Evolutionary conservation across 2,329 filamentous ascomycete genomes (phyloP).

Genomic region (Alternaria metachromatica): DNA sequence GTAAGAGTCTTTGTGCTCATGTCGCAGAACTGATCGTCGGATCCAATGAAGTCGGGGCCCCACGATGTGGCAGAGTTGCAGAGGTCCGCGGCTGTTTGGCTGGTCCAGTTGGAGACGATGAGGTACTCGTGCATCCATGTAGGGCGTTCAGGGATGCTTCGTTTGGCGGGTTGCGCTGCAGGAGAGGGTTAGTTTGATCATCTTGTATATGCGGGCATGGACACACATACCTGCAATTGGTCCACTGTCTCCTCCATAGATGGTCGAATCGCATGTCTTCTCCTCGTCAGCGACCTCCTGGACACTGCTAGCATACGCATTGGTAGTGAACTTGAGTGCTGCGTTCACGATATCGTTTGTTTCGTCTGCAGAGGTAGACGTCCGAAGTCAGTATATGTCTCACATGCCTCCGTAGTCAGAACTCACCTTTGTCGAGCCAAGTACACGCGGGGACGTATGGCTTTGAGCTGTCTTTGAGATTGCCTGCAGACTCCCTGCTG

Average conservation of each 20-base stretch:
- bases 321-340: constrained; percentile 10
- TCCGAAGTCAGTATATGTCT: too few relatives aligned
- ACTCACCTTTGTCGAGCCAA: constrained; percentile 12
- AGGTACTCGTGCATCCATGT: neutral
- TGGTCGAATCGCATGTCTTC: constrained; percentile 2
- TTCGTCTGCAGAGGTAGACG: constrained; percentile 6
- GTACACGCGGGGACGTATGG: constrained; percentile 15
- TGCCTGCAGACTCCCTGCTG: constrained; percentile 4
- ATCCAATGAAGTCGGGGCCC: neutral
- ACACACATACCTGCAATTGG: neutral
- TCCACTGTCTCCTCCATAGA: constrained; percentile 6
- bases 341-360: constrained; percentile 9
- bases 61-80: neutral
- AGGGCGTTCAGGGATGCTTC: neutral
- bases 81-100: neutral
- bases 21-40: neutral
- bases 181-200: too few relatives aligned
- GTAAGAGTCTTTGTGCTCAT: neutral
- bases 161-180: neutral
- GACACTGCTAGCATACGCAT: constrained; percentile 13
- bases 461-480: neutral
- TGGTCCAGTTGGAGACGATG: neutral
- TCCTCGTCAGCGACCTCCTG: constrained; percentile 1
- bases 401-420: too few relatives aligned
- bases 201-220: too few relatives aligned